Evolutionary conservation across 345 rosid genomes (phyloP).

Genomic region (Isatis tinctoria): DNA sequence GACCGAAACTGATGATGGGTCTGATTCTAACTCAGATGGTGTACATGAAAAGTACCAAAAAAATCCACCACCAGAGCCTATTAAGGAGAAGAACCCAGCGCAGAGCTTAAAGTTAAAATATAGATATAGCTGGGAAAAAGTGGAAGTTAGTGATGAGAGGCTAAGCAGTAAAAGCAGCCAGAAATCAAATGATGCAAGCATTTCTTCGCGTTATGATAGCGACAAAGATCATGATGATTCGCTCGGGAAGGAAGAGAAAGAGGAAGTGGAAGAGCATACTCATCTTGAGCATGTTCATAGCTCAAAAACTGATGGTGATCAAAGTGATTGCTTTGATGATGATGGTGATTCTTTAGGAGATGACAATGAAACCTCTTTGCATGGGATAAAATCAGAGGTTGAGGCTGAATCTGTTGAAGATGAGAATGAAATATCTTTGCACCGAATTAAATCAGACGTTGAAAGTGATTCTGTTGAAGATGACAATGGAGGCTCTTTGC

Average conservation of each 20-base stretch:
- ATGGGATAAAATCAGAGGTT: neutral
- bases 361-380: slow-evolving; percentile 2
- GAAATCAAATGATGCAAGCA: slow-evolving; percentile 26
- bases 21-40: slow-evolving; percentile 10
- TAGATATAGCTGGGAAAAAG: slow-evolving; percentile 33
- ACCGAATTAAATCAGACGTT: neutral
- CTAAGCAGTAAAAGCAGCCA: slow-evolving; percentile 29
- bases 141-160: slow-evolving; percentile 6
- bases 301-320: slow-evolving; percentile 25
- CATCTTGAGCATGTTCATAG: slow-evolving; percentile 18
- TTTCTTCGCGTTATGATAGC: slow-evolving; percentile 19
- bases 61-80: neutral
- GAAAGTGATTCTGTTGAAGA: neutral
- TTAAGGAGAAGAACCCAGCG: neutral
- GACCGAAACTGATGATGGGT: slow-evolving; percentile 8
- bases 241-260: neutral
- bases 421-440: slow-evolving; percentile 3
- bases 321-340: slow-evolving; percentile 33
- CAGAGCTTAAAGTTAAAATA: slow-evolving; percentile 32
- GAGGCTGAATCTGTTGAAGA: neutral
- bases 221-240: slow-evolving; percentile 3
- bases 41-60: neutral
- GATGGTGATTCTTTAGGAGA: slow-evolving; percentile 19
- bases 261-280: neutral
- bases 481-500: slow-evolving; percentile 5